A percentile compares a stretch with the other conserved stretches of the same genome.
These are phyloP conservation scores for Plasmopara halstedii DNA, from an alignment of 352 stramenopile species.

Conservation along the genomic window DNA sequence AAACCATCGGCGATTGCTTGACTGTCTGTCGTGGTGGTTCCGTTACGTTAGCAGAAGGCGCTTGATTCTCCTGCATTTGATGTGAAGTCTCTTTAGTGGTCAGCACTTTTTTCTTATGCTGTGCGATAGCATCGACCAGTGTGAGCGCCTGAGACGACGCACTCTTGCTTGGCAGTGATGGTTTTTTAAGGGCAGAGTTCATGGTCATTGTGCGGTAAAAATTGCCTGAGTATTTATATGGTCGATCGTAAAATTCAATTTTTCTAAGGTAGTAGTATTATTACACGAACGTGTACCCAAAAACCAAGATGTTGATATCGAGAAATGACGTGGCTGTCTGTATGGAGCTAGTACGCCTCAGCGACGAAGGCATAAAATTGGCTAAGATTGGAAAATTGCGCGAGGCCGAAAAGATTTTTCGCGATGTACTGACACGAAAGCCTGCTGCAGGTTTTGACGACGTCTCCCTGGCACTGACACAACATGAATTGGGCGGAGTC, in stretches of 20 bases:
- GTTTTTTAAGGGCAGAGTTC: background rate
- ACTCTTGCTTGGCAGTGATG: slow-evolving; percentile 10
- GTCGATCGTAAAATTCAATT: too few relatives aligned
- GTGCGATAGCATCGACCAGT: slow-evolving; percentile 10
- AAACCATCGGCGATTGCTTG: slow-evolving; percentile 1
- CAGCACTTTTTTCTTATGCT: slow-evolving; percentile 8
- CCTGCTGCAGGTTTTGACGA: slow-evolving; percentile 49
- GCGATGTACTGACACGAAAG: slow-evolving; percentile 34
- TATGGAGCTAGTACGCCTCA: slow-evolving; percentile 37
- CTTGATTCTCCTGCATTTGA: slow-evolving; percentile 7
- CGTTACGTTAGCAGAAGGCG: background rate
- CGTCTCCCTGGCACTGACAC: slow-evolving; percentile 46
- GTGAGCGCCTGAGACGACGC: slow-evolving; percentile 19
- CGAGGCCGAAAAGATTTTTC: slow-evolving; percentile 37
- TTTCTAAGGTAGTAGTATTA: background rate
- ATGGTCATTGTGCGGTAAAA: background rate
- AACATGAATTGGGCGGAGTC: slow-evolving; percentile 45
- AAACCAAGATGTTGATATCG: slow-evolving; percentile 7
- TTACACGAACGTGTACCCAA: background rate
- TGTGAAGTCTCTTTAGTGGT: background rate
- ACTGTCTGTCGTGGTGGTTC: slow-evolving; percentile 5
- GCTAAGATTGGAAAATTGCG: slow-evolving; percentile 29
- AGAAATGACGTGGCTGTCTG: slow-evolving; percentile 30
- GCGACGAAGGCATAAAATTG: slow-evolving; percentile 38
- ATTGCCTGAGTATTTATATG: background rate